These are phyloP conservation scores for Fusarium subtropicale DNA, from an alignment of 2,329 filamentous ascomycete genomes.

Conservation along the genomic window DNA sequence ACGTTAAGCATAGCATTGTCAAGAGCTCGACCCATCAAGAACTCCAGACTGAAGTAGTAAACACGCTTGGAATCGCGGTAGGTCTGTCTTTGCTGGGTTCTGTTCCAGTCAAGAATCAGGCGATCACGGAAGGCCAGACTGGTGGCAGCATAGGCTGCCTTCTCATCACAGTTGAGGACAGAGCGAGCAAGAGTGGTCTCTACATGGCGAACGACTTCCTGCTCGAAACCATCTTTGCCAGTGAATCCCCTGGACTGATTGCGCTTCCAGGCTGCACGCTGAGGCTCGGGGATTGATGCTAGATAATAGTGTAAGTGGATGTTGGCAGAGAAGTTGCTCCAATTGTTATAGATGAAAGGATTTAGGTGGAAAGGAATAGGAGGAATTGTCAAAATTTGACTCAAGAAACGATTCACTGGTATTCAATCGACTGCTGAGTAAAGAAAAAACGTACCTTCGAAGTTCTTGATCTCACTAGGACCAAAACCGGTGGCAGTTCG, in stretches of 20 bases:
- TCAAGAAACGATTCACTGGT: not conserved
- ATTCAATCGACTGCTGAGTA: not conserved
- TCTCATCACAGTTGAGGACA: slow-evolving; percentile 98
- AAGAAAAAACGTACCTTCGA: slow-evolving; percentile 74
- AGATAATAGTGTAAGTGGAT: slow-evolving; percentile 28
- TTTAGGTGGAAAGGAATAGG: not conserved
- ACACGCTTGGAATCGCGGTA: slow-evolving; percentile 90
- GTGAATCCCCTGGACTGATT: slow-evolving; percentile 75
- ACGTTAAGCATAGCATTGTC: slow-evolving; percentile 99
- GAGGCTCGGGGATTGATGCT: slow-evolving; percentile 86
- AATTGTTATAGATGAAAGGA: not conserved
- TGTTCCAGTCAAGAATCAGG: slow-evolving; percentile 96
- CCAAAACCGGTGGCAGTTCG: slow-evolving; percentile 96
- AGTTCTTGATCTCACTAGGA: slow-evolving; percentile 88
- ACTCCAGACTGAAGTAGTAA: slow-evolving; percentile 97
- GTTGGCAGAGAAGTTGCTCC: not conserved
- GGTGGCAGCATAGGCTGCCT: slow-evolving; percentile 90
- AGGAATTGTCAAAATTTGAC: not conserved
- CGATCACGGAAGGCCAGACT: slow-evolving; percentile 93
- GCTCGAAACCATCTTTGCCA: slow-evolving; percentile 85
- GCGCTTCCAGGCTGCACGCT: slow-evolving; percentile 82
- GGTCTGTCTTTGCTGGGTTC: slow-evolving; percentile 95
- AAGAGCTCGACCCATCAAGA: slow-evolving; percentile 94
- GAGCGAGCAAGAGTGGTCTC: slow-evolving; percentile 96
- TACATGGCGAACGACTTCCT: slow-evolving; percentile 90